phyloP scores from a whole-genome alignment of 78 protist species.

The Blattamonas nauphoetae region DNA sequence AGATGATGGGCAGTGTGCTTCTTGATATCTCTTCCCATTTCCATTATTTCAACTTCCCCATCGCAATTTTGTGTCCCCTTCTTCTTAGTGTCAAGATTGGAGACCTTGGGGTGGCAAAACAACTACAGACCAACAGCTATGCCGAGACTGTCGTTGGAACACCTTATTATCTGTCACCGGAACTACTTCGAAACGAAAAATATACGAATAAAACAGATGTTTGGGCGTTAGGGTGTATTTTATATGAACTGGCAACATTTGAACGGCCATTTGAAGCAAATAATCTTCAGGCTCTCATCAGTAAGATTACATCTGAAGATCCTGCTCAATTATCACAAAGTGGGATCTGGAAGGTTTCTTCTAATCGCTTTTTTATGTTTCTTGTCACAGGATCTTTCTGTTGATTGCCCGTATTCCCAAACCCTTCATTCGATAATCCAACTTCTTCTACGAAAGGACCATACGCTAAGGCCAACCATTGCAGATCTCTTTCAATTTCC shows the following conservation, averaged over 20 bases:
- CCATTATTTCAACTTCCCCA: too few species aligned
- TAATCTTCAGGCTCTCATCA: background rate
- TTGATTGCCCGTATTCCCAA: too few species aligned
- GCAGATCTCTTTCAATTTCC: too few species aligned
- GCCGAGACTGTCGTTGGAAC: constrained; percentile 16
- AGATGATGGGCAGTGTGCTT: background rate
- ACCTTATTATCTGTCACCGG: constrained; percentile 11
- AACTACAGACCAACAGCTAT: background rate
- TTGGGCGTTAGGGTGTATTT: constrained; percentile 50
- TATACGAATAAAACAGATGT: constrained; percentile 19
- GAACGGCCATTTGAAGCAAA: constrained; percentile 29
- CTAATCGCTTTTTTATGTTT: too few species aligned
- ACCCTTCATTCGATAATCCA: too few species aligned
- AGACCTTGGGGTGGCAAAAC: constrained; percentile 13
- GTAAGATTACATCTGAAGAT: too few species aligned
- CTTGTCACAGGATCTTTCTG: too few species aligned
- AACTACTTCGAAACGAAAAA: background rate
- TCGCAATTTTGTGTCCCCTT: too few species aligned
- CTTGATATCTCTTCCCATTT: background rate
- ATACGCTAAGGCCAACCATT: too few species aligned
- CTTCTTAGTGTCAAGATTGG: background rate
- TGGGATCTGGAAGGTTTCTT: too few species aligned
- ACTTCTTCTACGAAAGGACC: too few species aligned
- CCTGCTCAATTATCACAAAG: too few species aligned
- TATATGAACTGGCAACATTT: constrained; percentile 41